Evolutionary conservation across 1,284 basidiomycete species (phyloP).

Genomic region (Stereum hirsutum): DNA sequence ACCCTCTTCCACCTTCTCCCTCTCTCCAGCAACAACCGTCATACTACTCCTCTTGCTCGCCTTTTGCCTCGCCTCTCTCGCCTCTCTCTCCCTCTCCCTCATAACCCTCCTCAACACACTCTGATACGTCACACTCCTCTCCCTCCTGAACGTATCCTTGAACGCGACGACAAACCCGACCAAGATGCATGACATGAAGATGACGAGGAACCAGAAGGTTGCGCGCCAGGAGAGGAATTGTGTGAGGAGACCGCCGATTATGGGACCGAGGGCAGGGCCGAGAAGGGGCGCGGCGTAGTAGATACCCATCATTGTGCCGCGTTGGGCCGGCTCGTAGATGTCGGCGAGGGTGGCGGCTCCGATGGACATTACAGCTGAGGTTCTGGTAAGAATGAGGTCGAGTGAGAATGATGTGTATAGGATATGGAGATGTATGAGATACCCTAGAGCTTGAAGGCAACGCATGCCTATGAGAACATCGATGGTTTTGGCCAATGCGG

Average conservation of each 20-base stretch:
- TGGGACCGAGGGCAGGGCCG: conserved; percentile 61
- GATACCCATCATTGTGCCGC: conserved; percentile 74
- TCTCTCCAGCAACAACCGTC: neutral
- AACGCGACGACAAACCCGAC: conserved; percentile 59
- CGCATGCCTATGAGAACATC: conserved; percentile 66
- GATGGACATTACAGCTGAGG: conserved; percentile 57
- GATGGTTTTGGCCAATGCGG: conserved; percentile 60
- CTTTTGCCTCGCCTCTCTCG: neutral
- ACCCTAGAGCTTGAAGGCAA: conserved; percentile 60
- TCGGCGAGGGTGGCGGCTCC: conserved; percentile 80
- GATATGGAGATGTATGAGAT: neutral
- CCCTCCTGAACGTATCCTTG: conserved; percentile 76
- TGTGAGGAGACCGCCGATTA: conserved; percentile 64
- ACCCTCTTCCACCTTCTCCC: neutral
- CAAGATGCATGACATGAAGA: conserved; percentile 48
- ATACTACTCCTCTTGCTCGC: conserved; percentile 8
- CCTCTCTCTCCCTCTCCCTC: conserved; percentile 1
- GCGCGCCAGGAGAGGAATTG: conserved; percentile 68
- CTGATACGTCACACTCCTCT: conserved; percentile 75
- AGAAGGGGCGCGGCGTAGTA: conserved; percentile 43
- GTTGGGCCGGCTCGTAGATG: conserved; percentile 71
- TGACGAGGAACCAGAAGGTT: conserved; percentile 75
- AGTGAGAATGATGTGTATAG: neutral
- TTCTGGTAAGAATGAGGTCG: neutral
- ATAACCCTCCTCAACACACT: conserved; percentile 31